Evolutionary conservation across 73 alveolate species (phyloP).

Genomic region (Blepharisma stoltei): DNA sequence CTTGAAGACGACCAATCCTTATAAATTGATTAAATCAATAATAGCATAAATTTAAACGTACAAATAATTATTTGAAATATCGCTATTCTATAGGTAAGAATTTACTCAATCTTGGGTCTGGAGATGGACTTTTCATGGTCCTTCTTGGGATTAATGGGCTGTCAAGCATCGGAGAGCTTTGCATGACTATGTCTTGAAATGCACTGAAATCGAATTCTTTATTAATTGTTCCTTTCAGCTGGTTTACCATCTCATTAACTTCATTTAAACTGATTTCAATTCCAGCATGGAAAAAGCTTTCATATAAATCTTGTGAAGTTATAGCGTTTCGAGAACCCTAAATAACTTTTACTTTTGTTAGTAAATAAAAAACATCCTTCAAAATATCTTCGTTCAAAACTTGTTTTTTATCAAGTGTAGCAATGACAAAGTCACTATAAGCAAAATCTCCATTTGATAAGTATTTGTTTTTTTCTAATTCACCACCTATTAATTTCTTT

Average conservation of each 20-base stretch:
- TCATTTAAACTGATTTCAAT: neutral
- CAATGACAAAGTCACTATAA: neutral
- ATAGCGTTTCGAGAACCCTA: neutral
- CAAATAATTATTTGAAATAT: neutral
- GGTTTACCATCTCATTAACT: neutral
- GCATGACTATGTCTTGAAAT: neutral
- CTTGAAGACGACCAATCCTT: too few relatives aligned
- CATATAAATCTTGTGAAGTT: neutral
- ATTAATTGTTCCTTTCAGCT: neutral
- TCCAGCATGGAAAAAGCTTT: neutral
- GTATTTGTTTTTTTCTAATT: neutral
- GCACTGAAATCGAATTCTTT: neutral
- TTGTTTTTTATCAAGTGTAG: neutral
- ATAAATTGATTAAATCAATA: too few relatives aligned
- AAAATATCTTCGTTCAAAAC: neutral
- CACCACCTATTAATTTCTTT: too few relatives aligned
- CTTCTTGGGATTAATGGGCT: neutral
- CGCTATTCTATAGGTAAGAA: neutral
- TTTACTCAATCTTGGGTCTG: neutral
- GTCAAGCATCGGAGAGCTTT: neutral
- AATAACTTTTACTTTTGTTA: neutral
- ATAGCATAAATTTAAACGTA: neutral
- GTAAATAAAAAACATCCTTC: neutral
- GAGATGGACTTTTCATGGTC: neutral
- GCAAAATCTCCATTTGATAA: slow-evolving; percentile 4